A percentile compares a stretch with the other conserved stretches of the same genome.
Evolutionary conservation across 148 eudicot genomes (phyloP).

Genomic region (Pouteria glomerata): DNA sequence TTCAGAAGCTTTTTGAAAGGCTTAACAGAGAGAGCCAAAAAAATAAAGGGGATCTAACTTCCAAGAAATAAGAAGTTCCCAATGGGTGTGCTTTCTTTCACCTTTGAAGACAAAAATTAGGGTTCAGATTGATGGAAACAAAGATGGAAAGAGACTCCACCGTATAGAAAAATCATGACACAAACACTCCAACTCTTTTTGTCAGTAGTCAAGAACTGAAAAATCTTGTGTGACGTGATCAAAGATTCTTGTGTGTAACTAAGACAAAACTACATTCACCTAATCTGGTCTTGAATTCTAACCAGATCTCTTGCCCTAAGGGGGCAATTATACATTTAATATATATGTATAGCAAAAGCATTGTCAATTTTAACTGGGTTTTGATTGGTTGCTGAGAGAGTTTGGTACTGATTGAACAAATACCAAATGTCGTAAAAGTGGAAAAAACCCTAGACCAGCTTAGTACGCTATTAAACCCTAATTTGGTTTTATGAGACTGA

Average conservation of each 20-base stretch:
- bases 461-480: slow-evolving; percentile 10
- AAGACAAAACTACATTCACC: slow-evolving; percentile 6
- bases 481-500: neutral
- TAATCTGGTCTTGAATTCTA: slow-evolving; percentile 6
- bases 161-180: neutral
- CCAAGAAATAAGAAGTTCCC: no score
- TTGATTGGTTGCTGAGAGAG: neutral
- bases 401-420: neutral
- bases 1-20: no score
- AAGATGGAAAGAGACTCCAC: neutral
- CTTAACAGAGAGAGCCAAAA: neutral
- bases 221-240: slow-evolving; percentile 33
- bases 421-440: no score
- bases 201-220: slow-evolving; percentile 31
- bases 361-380: neutral
- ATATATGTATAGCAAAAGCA: no score
- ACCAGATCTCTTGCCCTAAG: neutral
- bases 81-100: no score
- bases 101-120: slow-evolving; percentile 7
- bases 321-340: neutral
- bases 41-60: neutral
- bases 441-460: no score
- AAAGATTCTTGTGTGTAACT: slow-evolving; percentile 33
- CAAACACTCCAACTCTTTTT: no score
- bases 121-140: slow-evolving; percentile 10